phyloP scores from a whole-genome alignment of 2,329 filamentous ascomycete genomes.

The Sarocladium strictum region DNA sequence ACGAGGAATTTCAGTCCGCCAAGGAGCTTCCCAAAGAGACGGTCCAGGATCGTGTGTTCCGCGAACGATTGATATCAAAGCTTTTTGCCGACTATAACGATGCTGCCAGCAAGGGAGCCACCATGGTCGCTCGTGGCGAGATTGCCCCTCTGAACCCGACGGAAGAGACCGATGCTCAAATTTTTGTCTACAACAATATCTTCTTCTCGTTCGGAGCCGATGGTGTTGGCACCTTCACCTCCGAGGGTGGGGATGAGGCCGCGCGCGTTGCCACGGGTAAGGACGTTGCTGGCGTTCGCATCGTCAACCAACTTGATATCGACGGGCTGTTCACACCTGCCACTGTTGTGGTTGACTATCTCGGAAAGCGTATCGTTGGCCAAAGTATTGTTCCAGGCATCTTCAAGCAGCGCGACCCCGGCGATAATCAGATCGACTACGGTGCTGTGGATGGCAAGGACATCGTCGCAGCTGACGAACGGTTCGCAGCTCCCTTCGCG shows the following conservation, averaged over 20 bases:
- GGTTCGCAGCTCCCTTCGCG: constrained; percentile 77
- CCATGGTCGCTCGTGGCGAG: constrained; percentile 87
- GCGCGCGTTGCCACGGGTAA: constrained; percentile 94
- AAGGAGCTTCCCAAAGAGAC: constrained; percentile 89
- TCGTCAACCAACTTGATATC: constrained; percentile 96
- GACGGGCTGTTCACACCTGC: constrained; percentile 90
- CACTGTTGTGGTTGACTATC: constrained; percentile 93
- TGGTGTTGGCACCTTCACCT: constrained; percentile 93
- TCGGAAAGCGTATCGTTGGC: constrained; percentile 93
- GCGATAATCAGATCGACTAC: constrained; percentile 98
- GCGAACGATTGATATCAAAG: constrained; percentile 89
- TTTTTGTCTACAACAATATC: constrained; percentile 99
- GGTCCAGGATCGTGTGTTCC: constrained; percentile 92
- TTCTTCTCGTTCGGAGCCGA: constrained; percentile 99
- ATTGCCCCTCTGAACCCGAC: constrained; percentile 92
- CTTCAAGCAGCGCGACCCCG: constrained; percentile 96
- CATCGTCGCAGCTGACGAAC: constrained; percentile 82
- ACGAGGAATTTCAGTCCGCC: constrained; percentile 97
- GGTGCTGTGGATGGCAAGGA: constrained; percentile 97
- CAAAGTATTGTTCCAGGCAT: constrained; percentile 98
- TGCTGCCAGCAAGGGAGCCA: constrained; percentile 84
- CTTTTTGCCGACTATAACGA: constrained; percentile 98
- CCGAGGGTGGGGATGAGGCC: constrained; percentile 93
- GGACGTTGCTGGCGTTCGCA: constrained; percentile 87
- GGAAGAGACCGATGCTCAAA: constrained; percentile 86